Percentiles rank a stretch among this genome's conserved stretches.
Conservation (phyloP, 768 basidiomycete genomes). For the Boletus vermiculosoides region DNA sequence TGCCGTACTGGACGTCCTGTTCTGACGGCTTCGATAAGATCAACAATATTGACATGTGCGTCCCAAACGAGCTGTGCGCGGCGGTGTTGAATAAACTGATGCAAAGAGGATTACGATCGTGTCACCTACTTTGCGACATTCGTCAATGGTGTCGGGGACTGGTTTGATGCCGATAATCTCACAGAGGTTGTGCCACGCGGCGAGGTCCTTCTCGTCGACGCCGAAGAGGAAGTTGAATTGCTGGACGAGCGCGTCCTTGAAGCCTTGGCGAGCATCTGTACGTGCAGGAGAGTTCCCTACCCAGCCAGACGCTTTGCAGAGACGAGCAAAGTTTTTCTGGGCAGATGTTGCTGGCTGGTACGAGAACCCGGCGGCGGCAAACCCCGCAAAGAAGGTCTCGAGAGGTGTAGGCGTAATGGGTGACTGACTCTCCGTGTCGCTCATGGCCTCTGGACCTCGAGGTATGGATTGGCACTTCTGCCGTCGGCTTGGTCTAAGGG, state of each 20-base stretch:
- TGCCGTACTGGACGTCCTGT: slow-evolving; percentile 12
- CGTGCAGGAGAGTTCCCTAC: background rate
- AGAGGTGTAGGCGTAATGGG: slow-evolving; percentile 7
- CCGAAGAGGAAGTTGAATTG: slow-evolving; percentile 28
- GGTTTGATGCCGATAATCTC: slow-evolving; percentile 15
- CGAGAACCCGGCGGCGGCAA: slow-evolving; percentile 6
- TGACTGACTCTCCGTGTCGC: background rate
- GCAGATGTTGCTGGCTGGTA: slow-evolving; percentile 12
- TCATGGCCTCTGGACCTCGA: background rate
- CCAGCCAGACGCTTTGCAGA: slow-evolving; percentile 13
- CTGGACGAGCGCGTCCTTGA: slow-evolving; percentile 24
- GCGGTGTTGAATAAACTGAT: background rate
- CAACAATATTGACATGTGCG: slow-evolving; percentile 33
- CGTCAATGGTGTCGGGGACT: slow-evolving; percentile 9
- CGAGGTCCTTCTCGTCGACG: slow-evolving; percentile 11
- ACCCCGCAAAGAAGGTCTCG: slow-evolving; percentile 13
- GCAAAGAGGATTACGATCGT: background rate
- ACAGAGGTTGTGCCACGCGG: slow-evolving; percentile 24
- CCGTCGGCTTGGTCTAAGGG: too few relatives aligned
- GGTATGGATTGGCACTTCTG: too few relatives aligned
- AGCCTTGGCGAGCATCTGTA: background rate
- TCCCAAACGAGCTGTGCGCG: slow-evolving; percentile 19
- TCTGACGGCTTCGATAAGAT: slow-evolving; percentile 25
- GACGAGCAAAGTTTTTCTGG: slow-evolving; percentile 14
- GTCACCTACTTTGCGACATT: slow-evolving; percentile 18